Base-by-base conservation (phyloP, 495 filamentous ascomycete genomes). In the Apiosordaria backusii region DNA sequence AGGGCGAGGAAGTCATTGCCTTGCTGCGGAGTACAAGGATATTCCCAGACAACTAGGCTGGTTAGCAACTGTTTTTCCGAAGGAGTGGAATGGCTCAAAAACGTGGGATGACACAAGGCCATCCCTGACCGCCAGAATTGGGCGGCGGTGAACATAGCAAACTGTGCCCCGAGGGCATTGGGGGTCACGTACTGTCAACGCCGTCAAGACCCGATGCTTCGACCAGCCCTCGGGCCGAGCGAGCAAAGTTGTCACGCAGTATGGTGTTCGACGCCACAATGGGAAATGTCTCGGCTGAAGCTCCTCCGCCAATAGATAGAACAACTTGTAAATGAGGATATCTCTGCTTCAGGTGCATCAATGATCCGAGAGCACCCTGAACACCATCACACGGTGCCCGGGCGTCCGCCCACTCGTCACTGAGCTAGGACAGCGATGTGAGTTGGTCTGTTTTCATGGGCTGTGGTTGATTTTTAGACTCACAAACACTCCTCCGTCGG, bases 251-350 rank as follows among this genome's bases (percentile, higher is more conserved):
- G 65, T 92, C 87, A 64, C 89, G 78, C 1, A 83, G 75, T 21
- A 83, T 74, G 23, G 82, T 78, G 75, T 83, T 86, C 23, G 83
- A 82, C 52, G 93, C 89, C 50, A 93, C 90, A 53, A 83, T 75
- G 10, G 92, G 87, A 73, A 96, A 96, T 68, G 86, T 87, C 71
- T 92, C 86, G 69, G 86, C 89, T n/a, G 90, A 91, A 65, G 84
- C 85, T 16, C 89, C 89, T 9, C 91, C 92, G n/a, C 93, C 93
- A 67, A 97, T 84, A n/a, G 93, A 96, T 15, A 97, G 82, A 52
- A 96, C 85, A 35, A 93, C 83, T 66, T 90, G 89, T 64, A 97
- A 81, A 70, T 90, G 85, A n/a, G 84, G 84, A 71, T 95, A 87
- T 70, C 86, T 85, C 67, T 84, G 81, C 75, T 96, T 97, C 61